phyloP scores from a whole-genome alignment of 1,139 yeast genomes.

The Kodamaea anthophila region DNA sequence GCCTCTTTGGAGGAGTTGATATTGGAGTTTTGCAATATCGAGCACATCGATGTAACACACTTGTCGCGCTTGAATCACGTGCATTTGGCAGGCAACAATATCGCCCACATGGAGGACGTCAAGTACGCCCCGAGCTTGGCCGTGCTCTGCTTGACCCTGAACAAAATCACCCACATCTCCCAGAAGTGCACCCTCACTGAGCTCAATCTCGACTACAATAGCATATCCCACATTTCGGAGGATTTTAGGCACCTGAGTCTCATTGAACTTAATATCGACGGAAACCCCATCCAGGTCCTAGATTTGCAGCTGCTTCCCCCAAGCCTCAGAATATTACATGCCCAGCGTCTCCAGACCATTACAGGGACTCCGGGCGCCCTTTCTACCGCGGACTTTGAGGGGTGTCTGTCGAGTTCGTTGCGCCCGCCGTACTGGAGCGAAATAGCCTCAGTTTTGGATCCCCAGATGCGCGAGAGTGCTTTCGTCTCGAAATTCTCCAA shows the following conservation, averaged over 20 bases:
- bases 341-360: no score
- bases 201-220: constrained; percentile 1
- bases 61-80: not conserved
- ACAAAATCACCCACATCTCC: constrained; percentile 1
- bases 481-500: no score
- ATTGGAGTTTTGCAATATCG: not conserved
- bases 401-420: no score
- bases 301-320: constrained; percentile 1
- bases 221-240: not conserved
- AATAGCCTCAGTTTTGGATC: no score
- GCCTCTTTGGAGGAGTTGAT: constrained; percentile 2
- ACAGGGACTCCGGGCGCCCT: no score
- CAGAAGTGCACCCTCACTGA: constrained; percentile 1
- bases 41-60: not conserved
- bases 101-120: constrained; percentile 1
- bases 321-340: constrained; percentile 1
- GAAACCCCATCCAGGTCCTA: not conserved
- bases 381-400: no score
- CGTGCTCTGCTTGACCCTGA: not conserved
- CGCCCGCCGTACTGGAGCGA: no score
- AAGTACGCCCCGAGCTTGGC: not conserved
- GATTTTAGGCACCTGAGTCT: constrained; percentile 1
- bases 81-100: constrained; percentile 1
- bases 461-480: no score
- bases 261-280: constrained; percentile 1